Evolutionary conservation across 2,329 filamentous ascomycete species (phyloP).

Genomic region (Cladosporium sp.): DNA sequence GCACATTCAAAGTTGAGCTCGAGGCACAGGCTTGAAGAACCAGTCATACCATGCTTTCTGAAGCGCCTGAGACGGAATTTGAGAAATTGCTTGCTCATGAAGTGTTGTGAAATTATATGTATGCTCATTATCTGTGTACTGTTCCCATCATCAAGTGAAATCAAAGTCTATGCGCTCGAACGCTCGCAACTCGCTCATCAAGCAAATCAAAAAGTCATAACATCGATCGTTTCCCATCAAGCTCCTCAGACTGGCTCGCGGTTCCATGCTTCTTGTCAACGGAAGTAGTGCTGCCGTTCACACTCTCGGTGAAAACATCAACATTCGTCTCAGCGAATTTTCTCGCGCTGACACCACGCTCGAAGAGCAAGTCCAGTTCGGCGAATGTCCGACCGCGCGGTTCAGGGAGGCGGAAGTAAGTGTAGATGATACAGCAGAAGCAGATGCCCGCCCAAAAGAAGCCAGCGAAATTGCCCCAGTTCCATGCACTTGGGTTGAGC

Average conservation of each 20-base stretch:
- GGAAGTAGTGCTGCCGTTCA: constrained; percentile 3
- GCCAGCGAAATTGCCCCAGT: constrained; percentile 82
- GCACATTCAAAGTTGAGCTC: too few relatives aligned
- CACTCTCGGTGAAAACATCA: constrained; percentile 47
- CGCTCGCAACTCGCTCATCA: neutral
- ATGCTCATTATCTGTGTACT: neutral
- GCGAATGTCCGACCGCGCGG: constrained; percentile 77
- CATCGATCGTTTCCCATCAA: neutral
- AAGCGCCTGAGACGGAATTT: too few relatives aligned
- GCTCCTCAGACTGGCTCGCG: neutral
- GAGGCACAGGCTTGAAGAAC: too few relatives aligned
- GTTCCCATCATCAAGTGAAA: neutral
- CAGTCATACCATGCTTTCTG: too few relatives aligned
- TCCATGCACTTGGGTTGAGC: constrained; percentile 81
- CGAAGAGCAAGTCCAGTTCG: constrained; percentile 81
- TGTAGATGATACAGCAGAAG: constrained; percentile 76
- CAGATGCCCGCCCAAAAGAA: constrained; percentile 86
- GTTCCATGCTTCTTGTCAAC: neutral
- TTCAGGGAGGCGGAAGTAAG: constrained; percentile 76
- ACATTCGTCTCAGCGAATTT: constrained; percentile 62
- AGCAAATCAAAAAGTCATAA: neutral
- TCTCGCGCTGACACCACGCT: constrained; percentile 65
- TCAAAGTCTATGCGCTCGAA: neutral
- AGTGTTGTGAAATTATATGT: neutral
- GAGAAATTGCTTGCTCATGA: too few relatives aligned